phyloP scores from a whole-genome alignment of 805 yeast species.

The Yarrowia phangngaensis region DNA sequence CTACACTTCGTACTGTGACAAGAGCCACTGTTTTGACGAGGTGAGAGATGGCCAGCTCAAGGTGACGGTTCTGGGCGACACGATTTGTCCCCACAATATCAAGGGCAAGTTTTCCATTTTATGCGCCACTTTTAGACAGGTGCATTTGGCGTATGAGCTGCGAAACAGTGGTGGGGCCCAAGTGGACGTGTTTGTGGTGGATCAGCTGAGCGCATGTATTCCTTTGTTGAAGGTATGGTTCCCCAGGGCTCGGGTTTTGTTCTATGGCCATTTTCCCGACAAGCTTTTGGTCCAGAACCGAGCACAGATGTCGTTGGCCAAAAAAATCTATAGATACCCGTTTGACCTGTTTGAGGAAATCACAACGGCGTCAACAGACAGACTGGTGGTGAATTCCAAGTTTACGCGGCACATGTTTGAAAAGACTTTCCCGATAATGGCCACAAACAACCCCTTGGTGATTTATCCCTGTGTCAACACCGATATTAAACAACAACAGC shows the following conservation, averaged over 20 bases:
- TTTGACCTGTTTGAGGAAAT: slow-evolving; percentile 82
- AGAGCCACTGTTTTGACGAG: slow-evolving; percentile 86
- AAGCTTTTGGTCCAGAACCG: slow-evolving; percentile 55
- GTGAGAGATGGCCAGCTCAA: slow-evolving; percentile 52
- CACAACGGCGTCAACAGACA: slow-evolving; percentile 72
- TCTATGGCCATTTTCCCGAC: slow-evolving; percentile 97
- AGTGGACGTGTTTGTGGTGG: slow-evolving; percentile 76
- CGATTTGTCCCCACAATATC: slow-evolving; percentile 66
- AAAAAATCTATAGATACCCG: slow-evolving; percentile 68
- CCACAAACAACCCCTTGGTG: slow-evolving; percentile 48
- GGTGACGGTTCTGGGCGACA: slow-evolving; percentile 75
- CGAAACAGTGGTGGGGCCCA: slow-evolving; percentile 45
- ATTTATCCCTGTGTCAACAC: slow-evolving; percentile 75
- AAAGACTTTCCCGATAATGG: slow-evolving; percentile 52
- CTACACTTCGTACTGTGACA: slow-evolving; percentile 89
- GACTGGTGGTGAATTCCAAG: slow-evolving; percentile 78
- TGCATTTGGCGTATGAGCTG: slow-evolving; percentile 55
- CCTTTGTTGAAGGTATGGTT: slow-evolving; percentile 54
- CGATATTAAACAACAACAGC: slow-evolving; percentile 29
- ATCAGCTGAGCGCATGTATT: slow-evolving; percentile 79
- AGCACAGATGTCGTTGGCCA: slow-evolving; percentile 48
- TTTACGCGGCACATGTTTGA: slow-evolving; percentile 73
- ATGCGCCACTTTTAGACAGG: slow-evolving; percentile 79
- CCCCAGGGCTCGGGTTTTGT: slow-evolving; percentile 52
- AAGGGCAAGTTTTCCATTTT: slow-evolving; percentile 68